Conservation (phyloP, 1,284 basidiomycete genomes). For the Lignosus rhinocerotis region DNA sequence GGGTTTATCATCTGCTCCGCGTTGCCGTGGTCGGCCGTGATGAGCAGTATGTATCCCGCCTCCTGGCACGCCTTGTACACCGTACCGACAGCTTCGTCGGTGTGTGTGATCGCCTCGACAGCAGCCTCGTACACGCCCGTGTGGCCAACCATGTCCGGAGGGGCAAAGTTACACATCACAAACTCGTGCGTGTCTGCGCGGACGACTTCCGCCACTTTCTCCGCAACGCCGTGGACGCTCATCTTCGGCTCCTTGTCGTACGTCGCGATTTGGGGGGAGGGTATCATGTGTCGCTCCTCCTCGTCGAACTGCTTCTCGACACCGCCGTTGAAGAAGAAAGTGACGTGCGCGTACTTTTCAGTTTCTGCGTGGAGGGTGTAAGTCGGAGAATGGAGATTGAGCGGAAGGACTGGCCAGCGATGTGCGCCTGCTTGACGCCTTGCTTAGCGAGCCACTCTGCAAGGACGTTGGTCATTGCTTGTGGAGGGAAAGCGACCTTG, state of each 20-base stretch:
- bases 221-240: conserved; percentile 83
- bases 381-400: not conserved
- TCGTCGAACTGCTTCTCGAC: conserved; percentile 85
- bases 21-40: conserved; percentile 94
- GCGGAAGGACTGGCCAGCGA: conserved; percentile 58
- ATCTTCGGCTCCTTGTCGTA: conserved; percentile 89
- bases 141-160: conserved; percentile 94
- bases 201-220: conserved; percentile 87
- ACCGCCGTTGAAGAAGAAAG: conserved; percentile 96
- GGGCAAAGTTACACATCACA: conserved; percentile 95
- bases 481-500: conserved; percentile 85
- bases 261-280: conserved; percentile 87
- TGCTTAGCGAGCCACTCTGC: conserved; percentile 85
- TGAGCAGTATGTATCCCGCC: conserved; percentile 80
- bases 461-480: conserved; percentile 87
- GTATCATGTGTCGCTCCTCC: conserved; percentile 87
- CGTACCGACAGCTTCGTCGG: conserved; percentile 84
- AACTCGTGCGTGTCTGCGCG: conserved; percentile 73
- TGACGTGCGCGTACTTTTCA: conserved; percentile 94
- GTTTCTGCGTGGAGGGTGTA: conserved; percentile 56
- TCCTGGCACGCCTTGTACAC: conserved; percentile 83
- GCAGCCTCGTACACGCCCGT: conserved; percentile 89
- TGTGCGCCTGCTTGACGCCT: conserved; percentile 80
- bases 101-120: conserved; percentile 79
- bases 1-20: conserved; percentile 90